A percentile compares a stretch with the other conserved stretches of the same genome.
Conservation (phyloP, 116 monocot species). For the Iris pallida region DNA sequence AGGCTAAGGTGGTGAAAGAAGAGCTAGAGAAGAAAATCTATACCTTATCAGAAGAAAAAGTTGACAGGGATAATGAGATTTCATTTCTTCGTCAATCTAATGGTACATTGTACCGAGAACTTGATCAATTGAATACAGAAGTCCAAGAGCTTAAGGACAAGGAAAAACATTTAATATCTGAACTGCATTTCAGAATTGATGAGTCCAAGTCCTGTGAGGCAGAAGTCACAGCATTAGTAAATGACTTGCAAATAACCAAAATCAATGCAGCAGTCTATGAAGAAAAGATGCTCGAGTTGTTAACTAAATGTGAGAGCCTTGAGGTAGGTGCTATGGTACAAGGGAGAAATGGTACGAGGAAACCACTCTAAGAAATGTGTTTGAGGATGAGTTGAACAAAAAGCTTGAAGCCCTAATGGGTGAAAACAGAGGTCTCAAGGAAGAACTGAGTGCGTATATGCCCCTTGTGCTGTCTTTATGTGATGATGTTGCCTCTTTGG, state of each 20-base stretch:
- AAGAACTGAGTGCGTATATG: constrained; percentile 34
- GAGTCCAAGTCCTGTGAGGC: constrained; percentile 22
- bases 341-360: constrained; percentile 29
- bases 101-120: constrained; percentile 10
- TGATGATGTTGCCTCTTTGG: constrained; percentile 27
- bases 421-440: constrained; percentile 40
- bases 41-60: constrained; percentile 11
- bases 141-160: constrained; percentile 19
- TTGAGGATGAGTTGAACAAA: constrained; percentile 24
- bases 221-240: constrained; percentile 31
- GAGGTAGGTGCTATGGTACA: constrained; percentile 34
- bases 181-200: constrained; percentile 18
- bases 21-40: constrained; percentile 22
- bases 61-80: constrained; percentile 16
- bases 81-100: constrained; percentile 20
- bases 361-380: constrained; percentile 24
- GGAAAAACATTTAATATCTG: constrained; percentile 23
- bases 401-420: constrained; percentile 25
- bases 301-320: constrained; percentile 28
- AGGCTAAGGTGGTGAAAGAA: constrained; percentile 13
- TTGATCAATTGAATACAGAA: constrained; percentile 18
- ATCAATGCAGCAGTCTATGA: constrained; percentile 33
- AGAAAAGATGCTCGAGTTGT: constrained; percentile 53
- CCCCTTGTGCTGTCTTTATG: constrained; percentile 32
- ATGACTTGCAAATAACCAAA: constrained; percentile 26